These are phyloP conservation scores for Phaeomoniella chlamydospora DNA, from an alignment of 2,329 filamentous ascomycete species.

Conservation along the genomic window DNA sequence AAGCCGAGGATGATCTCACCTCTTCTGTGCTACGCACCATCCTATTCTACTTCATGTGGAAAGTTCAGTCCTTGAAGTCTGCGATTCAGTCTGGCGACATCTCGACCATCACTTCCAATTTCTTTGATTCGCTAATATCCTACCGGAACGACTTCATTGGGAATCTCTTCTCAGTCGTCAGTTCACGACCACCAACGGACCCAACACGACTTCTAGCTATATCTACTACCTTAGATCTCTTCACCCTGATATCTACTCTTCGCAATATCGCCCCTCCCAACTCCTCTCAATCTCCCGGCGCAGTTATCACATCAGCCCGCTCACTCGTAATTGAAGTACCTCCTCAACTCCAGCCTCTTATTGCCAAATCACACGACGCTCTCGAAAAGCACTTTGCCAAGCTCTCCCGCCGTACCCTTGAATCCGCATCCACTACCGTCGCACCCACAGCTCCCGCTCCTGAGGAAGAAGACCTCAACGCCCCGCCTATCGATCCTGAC, in stretches of 20 bases:
- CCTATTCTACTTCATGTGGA: constrained; percentile 94
- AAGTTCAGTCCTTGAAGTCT: constrained; percentile 47
- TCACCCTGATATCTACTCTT: constrained; percentile 64
- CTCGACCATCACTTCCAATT: constrained; percentile 42
- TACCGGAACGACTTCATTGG: constrained; percentile 37
- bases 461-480: constrained; percentile 11
- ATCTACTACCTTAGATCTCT: constrained; percentile 66
- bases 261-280: constrained; percentile 30
- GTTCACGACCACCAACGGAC: constrained; percentile 49
- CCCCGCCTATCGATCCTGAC: constrained; percentile 33
- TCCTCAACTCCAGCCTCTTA: constrained; percentile 44
- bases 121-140: constrained; percentile 55
- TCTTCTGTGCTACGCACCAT: constrained; percentile 60
- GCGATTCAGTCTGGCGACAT: constrained; percentile 38
- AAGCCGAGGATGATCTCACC: constrained; percentile 66
- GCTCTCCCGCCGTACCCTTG: constrained; percentile 33
- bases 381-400: constrained; percentile 68
- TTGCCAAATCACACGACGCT: constrained; percentile 63
- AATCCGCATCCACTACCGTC: constrained; percentile 11
- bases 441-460: constrained; percentile 1
- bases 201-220: constrained; percentile 63
- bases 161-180: constrained; percentile 34
- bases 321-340: constrained; percentile 56
- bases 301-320: constrained; percentile 36
- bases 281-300: constrained; percentile 24